A percentile compares a stretch with the other conserved stretches of the same genome.
These are phyloP conservation scores for Trichoderma brevicompactum DNA, from an alignment of 2,329 filamentous ascomycete genomes.

Conservation along the genomic window DNA sequence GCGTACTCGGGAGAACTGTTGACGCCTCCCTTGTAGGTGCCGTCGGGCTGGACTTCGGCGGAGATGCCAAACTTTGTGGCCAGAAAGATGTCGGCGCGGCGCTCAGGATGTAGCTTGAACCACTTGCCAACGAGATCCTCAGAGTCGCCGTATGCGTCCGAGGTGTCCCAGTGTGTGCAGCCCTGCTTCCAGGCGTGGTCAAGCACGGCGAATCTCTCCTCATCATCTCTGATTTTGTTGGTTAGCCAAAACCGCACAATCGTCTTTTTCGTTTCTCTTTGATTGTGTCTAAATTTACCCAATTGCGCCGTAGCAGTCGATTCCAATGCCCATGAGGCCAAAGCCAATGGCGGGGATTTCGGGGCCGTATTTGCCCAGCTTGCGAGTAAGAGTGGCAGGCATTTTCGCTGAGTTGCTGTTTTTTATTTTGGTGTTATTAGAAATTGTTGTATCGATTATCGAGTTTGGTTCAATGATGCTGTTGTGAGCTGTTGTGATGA, in stretches of 20 bases:
- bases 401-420: not conserved
- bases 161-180: slow-evolving; percentile 57
- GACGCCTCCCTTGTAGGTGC: not conserved
- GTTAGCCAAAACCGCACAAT: not conserved
- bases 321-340: slow-evolving; percentile 56
- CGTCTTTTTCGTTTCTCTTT: not conserved
- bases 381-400: slow-evolving; percentile 24
- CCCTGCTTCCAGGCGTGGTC: slow-evolving; percentile 57
- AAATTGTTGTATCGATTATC: too few species aligned
- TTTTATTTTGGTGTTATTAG: not conserved
- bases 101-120: slow-evolving; percentile 51
- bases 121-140: slow-evolving; percentile 56
- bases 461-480: too few species aligned
- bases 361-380: slow-evolving; percentile 56
- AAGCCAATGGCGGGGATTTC: slow-evolving; percentile 56
- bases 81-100: slow-evolving; percentile 54
- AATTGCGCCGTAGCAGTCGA: slow-evolving; percentile 45
- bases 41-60: slow-evolving; percentile 29
- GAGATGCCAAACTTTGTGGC: slow-evolving; percentile 45
- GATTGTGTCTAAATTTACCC: not conserved
- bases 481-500: too few species aligned
- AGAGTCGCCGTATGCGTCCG: slow-evolving; percentile 51
- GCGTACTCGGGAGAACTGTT: slow-evolving; percentile 31
- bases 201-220: slow-evolving; percentile 55
- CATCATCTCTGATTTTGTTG: slow-evolving; percentile 35